These are phyloP conservation scores for Rhizophora apiculata DNA, from an alignment of 345 rosid genomes.

Conservation along the genomic window DNA sequence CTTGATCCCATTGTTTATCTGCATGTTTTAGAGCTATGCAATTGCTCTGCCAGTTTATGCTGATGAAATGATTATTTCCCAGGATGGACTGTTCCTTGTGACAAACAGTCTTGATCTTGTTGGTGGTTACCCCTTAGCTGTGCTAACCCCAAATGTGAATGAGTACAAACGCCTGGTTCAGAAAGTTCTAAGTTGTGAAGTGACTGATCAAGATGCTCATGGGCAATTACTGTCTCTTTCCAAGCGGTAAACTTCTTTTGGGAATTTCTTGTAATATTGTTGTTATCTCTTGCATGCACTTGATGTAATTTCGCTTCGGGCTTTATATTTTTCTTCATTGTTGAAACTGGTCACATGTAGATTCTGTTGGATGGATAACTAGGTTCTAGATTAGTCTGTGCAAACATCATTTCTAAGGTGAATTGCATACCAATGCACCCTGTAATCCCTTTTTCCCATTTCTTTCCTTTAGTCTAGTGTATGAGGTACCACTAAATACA, in stretches of 20 bases:
- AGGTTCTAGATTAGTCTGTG: no score
- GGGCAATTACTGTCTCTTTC: constrained; percentile 62
- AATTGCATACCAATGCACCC: neutral
- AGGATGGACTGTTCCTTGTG: constrained; percentile 93
- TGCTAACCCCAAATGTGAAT: constrained; percentile 82
- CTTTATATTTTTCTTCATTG: no score
- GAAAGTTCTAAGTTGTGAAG: constrained; percentile 68
- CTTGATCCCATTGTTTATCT: neutral
- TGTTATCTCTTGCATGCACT: neutral
- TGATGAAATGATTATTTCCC: constrained; percentile 20
- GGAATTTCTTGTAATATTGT: neutral
- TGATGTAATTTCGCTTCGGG: neutral
- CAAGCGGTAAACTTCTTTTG: constrained; percentile 44
- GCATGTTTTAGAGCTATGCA: neutral
- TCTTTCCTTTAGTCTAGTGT: no score
- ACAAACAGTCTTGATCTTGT: constrained; percentile 67
- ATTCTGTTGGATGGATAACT: no score
- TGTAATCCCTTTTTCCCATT: neutral
- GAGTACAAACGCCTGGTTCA: constrained; percentile 89
- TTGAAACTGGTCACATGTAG: neutral
- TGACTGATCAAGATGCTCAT: constrained; percentile 52
- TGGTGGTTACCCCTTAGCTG: constrained; percentile 71
- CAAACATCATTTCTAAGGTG: neutral
- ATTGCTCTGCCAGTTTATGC: constrained; percentile 1
- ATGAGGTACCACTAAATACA: no score